Percentiles rank a stretch among this genome's conserved stretches.
Evolutionary conservation across 305 asterid species (phyloP).

Genomic region (Fraxinus velutina): DNA sequence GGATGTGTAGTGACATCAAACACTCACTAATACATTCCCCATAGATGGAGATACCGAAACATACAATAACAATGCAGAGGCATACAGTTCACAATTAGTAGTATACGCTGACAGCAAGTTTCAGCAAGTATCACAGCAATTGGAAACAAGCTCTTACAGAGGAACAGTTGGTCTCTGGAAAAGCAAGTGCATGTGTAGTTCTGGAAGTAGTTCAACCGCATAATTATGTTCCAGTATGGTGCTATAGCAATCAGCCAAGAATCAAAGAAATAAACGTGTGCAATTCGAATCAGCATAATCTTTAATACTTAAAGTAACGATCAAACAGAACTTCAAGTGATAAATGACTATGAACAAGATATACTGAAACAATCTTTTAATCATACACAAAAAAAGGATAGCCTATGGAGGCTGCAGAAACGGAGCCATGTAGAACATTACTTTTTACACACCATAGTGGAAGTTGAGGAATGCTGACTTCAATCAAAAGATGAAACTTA

Average conservation of each 20-base stretch:
- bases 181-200: background rate
- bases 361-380: conserved; percentile 1
- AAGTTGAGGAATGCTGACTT: conserved; percentile 11
- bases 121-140: background rate
- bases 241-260: conserved; percentile 7
- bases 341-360: conserved; percentile 3
- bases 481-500: conserved; percentile 14
- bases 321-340: conserved; percentile 1
- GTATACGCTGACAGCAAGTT: background rate
- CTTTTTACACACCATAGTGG: background rate
- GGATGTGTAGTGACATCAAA: conserved; percentile 1
- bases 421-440: background rate
- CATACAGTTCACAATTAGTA: background rate
- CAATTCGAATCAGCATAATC: background rate
- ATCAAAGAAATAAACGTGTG: conserved; percentile 7
- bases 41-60: background rate
- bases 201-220: background rate
- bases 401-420: background rate
- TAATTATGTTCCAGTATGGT: background rate
- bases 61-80: background rate
- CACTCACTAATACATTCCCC: background rate
- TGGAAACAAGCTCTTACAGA: background rate
- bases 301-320: background rate
- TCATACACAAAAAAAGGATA: background rate
- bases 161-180: background rate